Base-by-base conservation (phyloP, 345 rosid genomes). In the Citrus unshiu region DNA sequence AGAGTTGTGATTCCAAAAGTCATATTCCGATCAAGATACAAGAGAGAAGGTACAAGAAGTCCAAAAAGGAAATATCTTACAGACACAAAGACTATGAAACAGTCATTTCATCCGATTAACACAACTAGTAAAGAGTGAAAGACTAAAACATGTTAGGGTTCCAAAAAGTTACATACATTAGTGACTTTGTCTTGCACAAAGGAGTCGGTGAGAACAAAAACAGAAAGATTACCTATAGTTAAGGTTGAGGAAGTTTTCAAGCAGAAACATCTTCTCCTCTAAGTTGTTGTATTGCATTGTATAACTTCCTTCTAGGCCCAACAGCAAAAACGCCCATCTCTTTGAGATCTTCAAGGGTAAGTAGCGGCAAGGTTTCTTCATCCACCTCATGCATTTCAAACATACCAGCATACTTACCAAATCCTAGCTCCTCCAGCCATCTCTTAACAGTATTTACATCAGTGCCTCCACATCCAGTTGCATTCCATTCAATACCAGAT, bases 321-420 rank as follows among this genome's bases (percentile, higher is more conserved):
- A 90, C 88, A 51, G 93, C 91, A 35, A 61, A 60, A 13, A 88
- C 69, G 27, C 93, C 93, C 83, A 90, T 90, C 76, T 90, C 93
- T 84, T 85, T 90, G 71, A 90, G 93, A 81, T 90, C 93, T 79
- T 84, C 87, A 49, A 87, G 75, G 13, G 93, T 90, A 80, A 90
- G 90, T 2, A 87, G 77, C 0, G 90, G 91, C 82, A 90, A 58
- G 54, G 86, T 77, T 76, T 88, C 89, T 69, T 84, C 83, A 49
- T 90, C 93, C 63, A 88, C 93, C 80, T 88, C 89, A 64, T 90
- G 93, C 85, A 83, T 78, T 73, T 85, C 85, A 7, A 90, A 90
- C 35, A 85, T 24, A 18, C 77, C 75, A 16, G 89, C 88, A 51
- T 88, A 90, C 79, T 81, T 83, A 5, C 91, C 86, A 37, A 88